Evolutionary conservation across 1,139 yeast genomes (phyloP), one percentile per base, ranked within the genome.

Genomic region (Casaregolazyma suthepensis): DNA sequence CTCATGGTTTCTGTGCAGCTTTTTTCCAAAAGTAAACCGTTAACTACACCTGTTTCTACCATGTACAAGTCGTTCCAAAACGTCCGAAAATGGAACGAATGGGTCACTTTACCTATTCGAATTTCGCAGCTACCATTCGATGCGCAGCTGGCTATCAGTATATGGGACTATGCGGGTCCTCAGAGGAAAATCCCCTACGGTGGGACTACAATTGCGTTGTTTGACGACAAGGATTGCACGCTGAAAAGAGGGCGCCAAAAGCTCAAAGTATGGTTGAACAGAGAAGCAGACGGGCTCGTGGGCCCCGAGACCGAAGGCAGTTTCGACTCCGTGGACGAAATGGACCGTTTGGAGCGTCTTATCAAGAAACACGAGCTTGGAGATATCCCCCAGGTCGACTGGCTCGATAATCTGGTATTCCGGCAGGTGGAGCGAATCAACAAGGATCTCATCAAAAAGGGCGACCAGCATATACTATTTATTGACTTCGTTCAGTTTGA

Each of bases 401-500:
- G 99, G 98, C 72, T 91, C 7, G 96, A 89, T 64, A 76, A 79
- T 48, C 60, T 87, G 51, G 80, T 87, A 0, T 73, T 85, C 55
- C 76, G 89, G 2, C 75, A 77, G 56, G 75, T 85, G 48, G 83
- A 82, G 55, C 71, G 72, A 53, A 65, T 75, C 54, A 72, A 69
- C 57, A 70, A 68, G 50, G 64, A 60, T 17, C 61, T 61, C 29
- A 18, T 35, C 48, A 37, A 45, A 7, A 52, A 52, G 37, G 62
- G 67, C 44, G 55, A 65, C 51, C 64, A 65, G 2, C 83, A 80
- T 63, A 72, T 76, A 46, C 66, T 90, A 19, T 80, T 78, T 59
- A 66, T 93, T 26, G 96, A 89, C 59, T 75, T 88, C 46, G 85
- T 87, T 3, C 81, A 81, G 56, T 89, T 87, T 69, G 94, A 87